phyloP scores from a whole-genome alignment of 192 early-diverging fungal genomes.

The Geranomyces variabilis region DNA sequence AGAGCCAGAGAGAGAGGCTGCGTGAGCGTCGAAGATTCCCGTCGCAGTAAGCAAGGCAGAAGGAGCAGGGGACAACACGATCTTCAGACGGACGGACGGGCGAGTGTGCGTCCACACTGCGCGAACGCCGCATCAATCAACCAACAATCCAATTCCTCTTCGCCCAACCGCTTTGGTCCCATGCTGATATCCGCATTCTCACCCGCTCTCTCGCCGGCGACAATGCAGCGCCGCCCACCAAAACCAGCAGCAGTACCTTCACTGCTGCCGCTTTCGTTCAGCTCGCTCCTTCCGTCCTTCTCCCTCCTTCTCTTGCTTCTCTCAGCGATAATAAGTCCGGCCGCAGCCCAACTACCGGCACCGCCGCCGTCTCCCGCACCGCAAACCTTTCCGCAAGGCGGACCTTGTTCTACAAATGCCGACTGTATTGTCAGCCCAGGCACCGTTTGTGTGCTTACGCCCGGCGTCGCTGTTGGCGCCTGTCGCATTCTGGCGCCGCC shows the following conservation, averaged over 20 bases:
- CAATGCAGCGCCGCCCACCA: slow-evolving; percentile 1
- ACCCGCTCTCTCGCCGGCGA: no score
- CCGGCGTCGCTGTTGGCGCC: background rate
- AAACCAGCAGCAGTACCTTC: background rate
- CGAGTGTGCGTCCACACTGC: no score
- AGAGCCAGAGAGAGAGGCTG: no score
- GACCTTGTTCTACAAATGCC: background rate
- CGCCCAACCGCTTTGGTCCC: no score
- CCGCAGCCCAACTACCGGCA: background rate
- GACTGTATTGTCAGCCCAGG: background rate
- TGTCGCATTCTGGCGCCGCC: background rate
- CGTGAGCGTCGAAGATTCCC: no score
- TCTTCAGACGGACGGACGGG: no score
- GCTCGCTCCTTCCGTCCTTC: background rate
- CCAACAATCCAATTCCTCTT: no score
- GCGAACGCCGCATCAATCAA: no score
- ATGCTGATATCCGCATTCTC: no score
- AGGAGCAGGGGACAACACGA: no score
- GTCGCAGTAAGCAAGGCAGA: no score
- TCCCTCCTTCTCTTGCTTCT: background rate
- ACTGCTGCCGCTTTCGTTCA: background rate
- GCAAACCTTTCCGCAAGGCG: slow-evolving; percentile 6
- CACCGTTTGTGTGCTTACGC: background rate
- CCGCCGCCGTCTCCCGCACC: background rate
- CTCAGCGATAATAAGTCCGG: background rate